Evolutionary conservation across 352 stramenopile species (phyloP).

Genomic region (Phytophthora pluvialis): DNA sequence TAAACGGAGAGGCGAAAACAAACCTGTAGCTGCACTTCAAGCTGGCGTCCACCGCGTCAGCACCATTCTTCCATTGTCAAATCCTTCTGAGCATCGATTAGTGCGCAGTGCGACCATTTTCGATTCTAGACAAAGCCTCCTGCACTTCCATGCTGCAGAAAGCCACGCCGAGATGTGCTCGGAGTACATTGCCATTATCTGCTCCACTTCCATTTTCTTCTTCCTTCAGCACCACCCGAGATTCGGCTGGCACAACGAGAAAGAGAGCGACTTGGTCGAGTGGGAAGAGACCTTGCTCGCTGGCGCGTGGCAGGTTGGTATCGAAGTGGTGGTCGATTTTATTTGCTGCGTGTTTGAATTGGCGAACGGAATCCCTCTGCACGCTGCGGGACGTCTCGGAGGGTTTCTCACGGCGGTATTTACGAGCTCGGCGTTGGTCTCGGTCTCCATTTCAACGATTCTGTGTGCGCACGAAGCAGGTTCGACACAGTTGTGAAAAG

Average conservation of each 20-base stretch:
- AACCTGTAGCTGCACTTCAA: too few species aligned
- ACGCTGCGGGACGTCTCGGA: conserved; percentile 1
- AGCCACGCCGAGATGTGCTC: conserved; percentile 43
- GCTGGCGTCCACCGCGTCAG: background rate
- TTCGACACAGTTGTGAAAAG: background rate
- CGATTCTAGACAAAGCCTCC: background rate
- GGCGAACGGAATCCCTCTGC: conserved; percentile 29
- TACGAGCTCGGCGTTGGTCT: conserved; percentile 8
- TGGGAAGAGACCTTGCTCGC: conserved; percentile 4
- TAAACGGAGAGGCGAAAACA: background rate
- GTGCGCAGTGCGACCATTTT: conserved; percentile 5
- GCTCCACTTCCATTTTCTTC: conserved; percentile 31
- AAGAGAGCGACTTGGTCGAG: background rate
- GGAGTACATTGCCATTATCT: conserved; percentile 49
- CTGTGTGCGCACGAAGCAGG: conserved; percentile 1
- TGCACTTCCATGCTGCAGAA: conserved; percentile 27
- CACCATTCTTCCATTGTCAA: background rate
- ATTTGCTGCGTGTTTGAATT: conserved; percentile 20
- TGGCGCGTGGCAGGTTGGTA: conserved; percentile 5
- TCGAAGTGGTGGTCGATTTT: conserved; percentile 27
- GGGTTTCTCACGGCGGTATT: conserved; percentile 24
- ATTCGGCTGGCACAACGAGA: conserved; percentile 23
- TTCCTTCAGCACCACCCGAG: conserved; percentile 26
- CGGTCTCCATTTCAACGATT: conserved; percentile 5
- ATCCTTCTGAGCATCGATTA: background rate